Evolutionary conservation across 306 rosid genomes (phyloP), one percentile per base, ranked within the genome.

Genomic region (Vigna trinervia): DNA sequence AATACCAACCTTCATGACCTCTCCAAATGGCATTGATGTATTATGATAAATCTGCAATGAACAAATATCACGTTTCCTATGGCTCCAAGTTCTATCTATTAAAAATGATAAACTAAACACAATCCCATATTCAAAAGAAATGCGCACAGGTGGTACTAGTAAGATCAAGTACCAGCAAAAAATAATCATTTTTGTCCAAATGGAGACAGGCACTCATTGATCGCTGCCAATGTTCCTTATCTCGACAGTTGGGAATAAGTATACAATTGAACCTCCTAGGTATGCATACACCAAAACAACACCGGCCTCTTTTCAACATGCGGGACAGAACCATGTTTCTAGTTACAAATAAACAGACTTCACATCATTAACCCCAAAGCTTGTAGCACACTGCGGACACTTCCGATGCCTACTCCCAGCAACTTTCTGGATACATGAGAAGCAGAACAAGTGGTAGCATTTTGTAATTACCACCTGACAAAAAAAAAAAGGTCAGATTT

Each of bases 371-470:
- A 93, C 88, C 75, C 98, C 99, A 47, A 96, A 96, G 83, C 90
- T 86, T 48, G 93, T 78, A 34, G 86, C 58, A 85, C 99, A 96
- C 52, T 73, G 85, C 14, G 99, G 99, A 78, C 99, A 96, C 81
- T 93, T 96, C 75, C 98, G 97, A 61, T 91, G 96, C 48, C 92
- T 90, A 86, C 87, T 87, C 83, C 87, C 97, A 53, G 85, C 67
- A 70, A 88, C 91, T 77, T 89, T 87, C 81, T 88, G 91, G 64
- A 96, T 88, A 53, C 99, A 96, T 15, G 90, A 82, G 78, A 86
- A 83, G 90, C 99, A 96, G 86, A 93, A 91, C 90, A 96, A 87
- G 90, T 96, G 99, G 84, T 88, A 96, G 93, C 99, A 96, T 87
- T 96, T 96, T 74, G 96, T 96, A 85, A 96, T 92, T 60, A 93